Evolutionary conservation across 768 basidiomycete species (phyloP).

Genomic region (Boletus vinaceobasis): DNA sequence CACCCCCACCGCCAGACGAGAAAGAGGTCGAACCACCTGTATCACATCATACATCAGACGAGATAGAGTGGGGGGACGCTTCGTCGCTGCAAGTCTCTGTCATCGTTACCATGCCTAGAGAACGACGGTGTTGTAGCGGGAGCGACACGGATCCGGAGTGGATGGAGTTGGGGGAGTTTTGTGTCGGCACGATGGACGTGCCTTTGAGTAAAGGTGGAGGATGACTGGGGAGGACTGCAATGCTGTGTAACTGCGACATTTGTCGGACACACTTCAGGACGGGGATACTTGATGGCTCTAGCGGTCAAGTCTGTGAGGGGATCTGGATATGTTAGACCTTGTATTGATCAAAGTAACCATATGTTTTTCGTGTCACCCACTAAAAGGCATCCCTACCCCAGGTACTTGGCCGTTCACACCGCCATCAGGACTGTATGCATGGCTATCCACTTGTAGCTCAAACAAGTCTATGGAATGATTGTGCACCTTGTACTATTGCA

Average conservation of each 20-base stretch:
- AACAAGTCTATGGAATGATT: background rate
- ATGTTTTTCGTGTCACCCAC: background rate
- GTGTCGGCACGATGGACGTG: conserved; percentile 25
- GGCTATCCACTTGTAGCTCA: background rate
- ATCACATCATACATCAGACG: background rate
- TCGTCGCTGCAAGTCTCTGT: conserved; percentile 37
- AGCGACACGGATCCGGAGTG: conserved; percentile 5
- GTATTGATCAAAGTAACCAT: background rate
- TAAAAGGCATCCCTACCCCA: background rate
- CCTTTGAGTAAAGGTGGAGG: conserved; percentile 7
- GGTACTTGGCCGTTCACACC: too few relatives aligned
- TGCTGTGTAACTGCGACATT: background rate
- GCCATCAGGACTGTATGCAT: too few relatives aligned
- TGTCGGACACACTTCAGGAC: background rate
- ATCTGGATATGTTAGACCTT: background rate
- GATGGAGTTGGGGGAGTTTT: conserved; percentile 35
- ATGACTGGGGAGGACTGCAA: background rate
- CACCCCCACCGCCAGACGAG: background rate
- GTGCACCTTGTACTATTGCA: background rate
- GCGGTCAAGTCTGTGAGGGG: background rate
- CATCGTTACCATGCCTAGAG: conserved; percentile 40
- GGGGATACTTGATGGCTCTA: background rate
- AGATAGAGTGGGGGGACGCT: conserved; percentile 5
- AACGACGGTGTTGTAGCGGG: background rate
- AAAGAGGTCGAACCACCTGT: background rate